These are phyloP conservation scores for Lunularia cruciata DNA, from an alignment of 225 moss, liverwort and hornwort species.

Conservation along the genomic window DNA sequence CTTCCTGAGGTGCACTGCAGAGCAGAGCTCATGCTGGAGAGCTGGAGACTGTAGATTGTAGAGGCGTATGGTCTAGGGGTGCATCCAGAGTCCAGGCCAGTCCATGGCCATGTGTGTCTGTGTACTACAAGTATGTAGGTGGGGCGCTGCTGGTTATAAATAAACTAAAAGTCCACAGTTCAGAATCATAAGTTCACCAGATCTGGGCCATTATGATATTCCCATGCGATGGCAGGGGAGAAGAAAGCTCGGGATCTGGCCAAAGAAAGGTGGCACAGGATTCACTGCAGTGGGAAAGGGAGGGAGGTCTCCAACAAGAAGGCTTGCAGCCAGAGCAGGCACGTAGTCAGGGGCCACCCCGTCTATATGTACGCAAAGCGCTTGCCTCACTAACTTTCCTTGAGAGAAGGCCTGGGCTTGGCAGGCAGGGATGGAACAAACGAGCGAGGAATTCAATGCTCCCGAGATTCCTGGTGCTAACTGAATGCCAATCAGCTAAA, in stretches of 20 bases:
- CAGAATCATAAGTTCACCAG: background rate
- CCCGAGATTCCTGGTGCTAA: slow-evolving; percentile 14
- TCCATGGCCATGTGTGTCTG: background rate
- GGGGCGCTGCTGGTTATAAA: background rate
- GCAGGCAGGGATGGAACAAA: background rate
- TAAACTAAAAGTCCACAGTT: background rate
- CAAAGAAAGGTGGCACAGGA: slow-evolving; percentile 12
- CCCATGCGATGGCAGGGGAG: slow-evolving; percentile 12
- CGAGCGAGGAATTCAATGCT: slow-evolving; percentile 9
- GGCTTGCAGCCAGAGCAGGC: background rate
- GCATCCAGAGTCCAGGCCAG: background rate
- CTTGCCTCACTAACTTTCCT: background rate
- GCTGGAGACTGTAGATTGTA: background rate
- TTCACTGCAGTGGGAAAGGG: background rate
- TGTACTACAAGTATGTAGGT: background rate
- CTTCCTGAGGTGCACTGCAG: background rate
- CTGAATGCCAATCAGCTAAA: slow-evolving; percentile 8
- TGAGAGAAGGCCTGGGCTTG: background rate
- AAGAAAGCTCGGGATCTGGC: slow-evolving; percentile 14
- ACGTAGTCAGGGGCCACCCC: slow-evolving; percentile 5
- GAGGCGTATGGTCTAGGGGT: background rate
- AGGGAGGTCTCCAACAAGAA: background rate
- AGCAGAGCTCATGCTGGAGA: background rate
- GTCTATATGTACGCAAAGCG: background rate
- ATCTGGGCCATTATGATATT: slow-evolving; percentile 8